Percentiles rank a stretch among this genome's conserved stretches.
Conservation (phyloP, 2,329 filamentous ascomycete species). For the Monilinia fructicola region DNA sequence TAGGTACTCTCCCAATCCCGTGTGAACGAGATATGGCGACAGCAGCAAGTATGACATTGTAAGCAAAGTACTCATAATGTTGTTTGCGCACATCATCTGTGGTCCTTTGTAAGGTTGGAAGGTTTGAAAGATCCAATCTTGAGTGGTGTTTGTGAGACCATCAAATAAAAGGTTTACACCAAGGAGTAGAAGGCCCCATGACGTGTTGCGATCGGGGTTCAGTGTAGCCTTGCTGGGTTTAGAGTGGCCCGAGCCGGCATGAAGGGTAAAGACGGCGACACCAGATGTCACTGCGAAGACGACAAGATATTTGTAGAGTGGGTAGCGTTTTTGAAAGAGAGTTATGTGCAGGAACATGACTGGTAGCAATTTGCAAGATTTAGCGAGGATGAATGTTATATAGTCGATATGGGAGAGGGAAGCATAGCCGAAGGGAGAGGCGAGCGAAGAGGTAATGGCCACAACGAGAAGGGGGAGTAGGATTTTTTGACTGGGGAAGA, state of each 20-base stretch:
- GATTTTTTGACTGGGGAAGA: slow-evolving; percentile 77
- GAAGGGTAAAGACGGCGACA: slow-evolving; percentile 92
- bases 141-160: slow-evolving; percentile 91
- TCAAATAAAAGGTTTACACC: slow-evolving; percentile 92
- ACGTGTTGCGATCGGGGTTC: slow-evolving; percentile 57
- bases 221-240: slow-evolving; percentile 44
- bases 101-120: slow-evolving; percentile 83
- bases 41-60: slow-evolving; percentile 75
- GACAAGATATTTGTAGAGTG: slow-evolving; percentile 94
- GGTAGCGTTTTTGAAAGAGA: slow-evolving; percentile 84
- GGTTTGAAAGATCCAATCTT: slow-evolving; percentile 85
- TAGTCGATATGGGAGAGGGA: slow-evolving; percentile 93
- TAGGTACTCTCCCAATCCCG: slow-evolving; percentile 61
- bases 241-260: slow-evolving; percentile 67
- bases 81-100: slow-evolving; percentile 99
- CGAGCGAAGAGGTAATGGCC: slow-evolving; percentile 81
- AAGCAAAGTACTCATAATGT: slow-evolving; percentile 77
- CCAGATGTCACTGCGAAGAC: slow-evolving; percentile 87
- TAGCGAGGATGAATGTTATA: slow-evolving; percentile 94
- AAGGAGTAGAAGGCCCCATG: slow-evolving; percentile 81
- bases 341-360: slow-evolving; percentile 97
- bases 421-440: slow-evolving; percentile 94
- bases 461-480: slow-evolving; percentile 79
- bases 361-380: slow-evolving; percentile 97
- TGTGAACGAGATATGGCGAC: slow-evolving; percentile 76